Conservation (phyloP, 345 rosid genomes). For the Bruguiera parviflora region DNA sequence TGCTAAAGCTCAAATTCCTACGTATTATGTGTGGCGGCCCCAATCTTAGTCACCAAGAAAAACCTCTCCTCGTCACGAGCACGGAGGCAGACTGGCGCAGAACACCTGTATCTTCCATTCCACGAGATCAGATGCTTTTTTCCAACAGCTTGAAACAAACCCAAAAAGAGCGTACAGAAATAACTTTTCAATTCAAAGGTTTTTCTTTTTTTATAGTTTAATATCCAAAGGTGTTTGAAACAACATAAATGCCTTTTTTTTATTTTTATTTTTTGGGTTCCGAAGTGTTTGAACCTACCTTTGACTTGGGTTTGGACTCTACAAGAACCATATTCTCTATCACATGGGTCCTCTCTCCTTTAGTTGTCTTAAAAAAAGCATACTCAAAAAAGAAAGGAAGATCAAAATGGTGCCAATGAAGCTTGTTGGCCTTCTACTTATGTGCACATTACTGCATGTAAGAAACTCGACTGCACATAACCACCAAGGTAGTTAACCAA, state of each 20-base stretch:
- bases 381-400: conserved; percentile 11
- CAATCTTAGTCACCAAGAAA: conserved; percentile 23
- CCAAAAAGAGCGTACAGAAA: conserved; percentile 3
- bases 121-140: conserved; percentile 38
- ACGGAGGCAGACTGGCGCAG: conserved; percentile 58
- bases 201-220: neutral
- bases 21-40: neutral
- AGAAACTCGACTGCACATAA: conserved; percentile 12
- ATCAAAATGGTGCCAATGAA: conserved; percentile 29
- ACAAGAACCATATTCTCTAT: conserved; percentile 26
- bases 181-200: conserved; percentile 5
- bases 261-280: conserved; percentile 17
- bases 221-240: conserved; percentile 13
- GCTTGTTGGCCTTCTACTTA: conserved; percentile 24
- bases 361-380: conserved; percentile 3
- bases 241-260: neutral
- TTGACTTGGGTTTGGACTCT: conserved; percentile 35
- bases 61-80: conserved; percentile 39
- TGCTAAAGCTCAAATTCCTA: neutral
- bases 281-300: conserved; percentile 32
- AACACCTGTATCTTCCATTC: conserved; percentile 44
- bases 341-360: conserved; percentile 20
- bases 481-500: conserved; percentile 21
- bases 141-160: conserved; percentile 20
- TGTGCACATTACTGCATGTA: conserved; percentile 24